A percentile compares a stretch with the other conserved stretches of the same genome.
phyloP scores from a whole-genome alignment of 2,329 filamentous ascomycete genomes.

The Aureobasidium sp. region DNA sequence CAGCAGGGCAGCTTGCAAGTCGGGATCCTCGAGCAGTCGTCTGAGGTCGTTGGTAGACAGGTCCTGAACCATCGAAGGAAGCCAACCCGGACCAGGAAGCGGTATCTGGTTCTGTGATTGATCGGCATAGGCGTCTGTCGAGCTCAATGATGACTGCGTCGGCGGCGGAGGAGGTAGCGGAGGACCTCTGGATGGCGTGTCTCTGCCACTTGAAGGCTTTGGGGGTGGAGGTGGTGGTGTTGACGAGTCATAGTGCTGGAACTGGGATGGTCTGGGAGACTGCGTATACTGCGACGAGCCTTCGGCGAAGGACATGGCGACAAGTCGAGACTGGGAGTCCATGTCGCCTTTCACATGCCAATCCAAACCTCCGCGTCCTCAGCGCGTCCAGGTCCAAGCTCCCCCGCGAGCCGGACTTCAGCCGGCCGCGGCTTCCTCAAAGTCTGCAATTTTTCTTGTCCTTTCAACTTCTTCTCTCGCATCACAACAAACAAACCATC shows the following conservation, averaged over 20 bases:
- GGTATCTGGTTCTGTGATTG: conserved; percentile 15
- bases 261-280: conserved; percentile 28
- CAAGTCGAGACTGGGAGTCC: not conserved
- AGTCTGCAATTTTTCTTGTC: conserved; percentile 8
- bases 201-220: conserved; percentile 33
- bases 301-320: conserved; percentile 2
- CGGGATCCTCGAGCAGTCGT: conserved; percentile 53
- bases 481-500: conserved; percentile 8
- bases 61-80: conserved; percentile 66
- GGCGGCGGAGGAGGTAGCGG: conserved; percentile 38
- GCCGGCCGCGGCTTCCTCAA: conserved; percentile 10
- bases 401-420: not conserved
- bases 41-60: conserved; percentile 69
- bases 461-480: not conserved
- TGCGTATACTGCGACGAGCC: conserved; percentile 24
- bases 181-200: conserved; percentile 34
- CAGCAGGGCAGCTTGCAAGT: conserved; percentile 65
- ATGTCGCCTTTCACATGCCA: conserved; percentile 9
- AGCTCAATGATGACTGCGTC: conserved; percentile 21
- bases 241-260: conserved; percentile 32
- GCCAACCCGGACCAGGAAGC: conserved; percentile 56
- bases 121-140: not conserved
- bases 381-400: not conserved
- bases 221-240: conserved; percentile 42
- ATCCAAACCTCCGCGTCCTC: not conserved